These are phyloP conservation scores for Salvia rosmarinus DNA, from an alignment of 257 asterid genomes.

Conservation along the genomic window DNA sequence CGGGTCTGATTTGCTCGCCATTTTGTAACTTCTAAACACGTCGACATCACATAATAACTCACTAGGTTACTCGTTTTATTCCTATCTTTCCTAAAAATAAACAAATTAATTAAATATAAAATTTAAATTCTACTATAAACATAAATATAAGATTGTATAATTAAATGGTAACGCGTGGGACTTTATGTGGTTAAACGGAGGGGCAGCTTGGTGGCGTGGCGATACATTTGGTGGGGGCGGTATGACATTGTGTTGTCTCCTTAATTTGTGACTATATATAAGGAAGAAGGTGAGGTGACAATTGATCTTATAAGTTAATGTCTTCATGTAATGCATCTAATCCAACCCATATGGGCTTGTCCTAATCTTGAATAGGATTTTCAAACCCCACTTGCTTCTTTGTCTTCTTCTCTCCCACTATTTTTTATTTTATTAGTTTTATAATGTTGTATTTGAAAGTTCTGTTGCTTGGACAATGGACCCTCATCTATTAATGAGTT, in stretches of 20 bases:
- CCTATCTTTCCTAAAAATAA: too few species aligned
- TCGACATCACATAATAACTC: neutral
- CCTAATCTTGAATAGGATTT: constrained; percentile 29
- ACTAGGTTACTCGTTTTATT: constrained; percentile 1
- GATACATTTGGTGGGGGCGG: too few species aligned
- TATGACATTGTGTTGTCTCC: constrained; percentile 34
- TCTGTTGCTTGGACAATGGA: constrained; percentile 31
- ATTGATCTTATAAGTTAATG: constrained; percentile 38
- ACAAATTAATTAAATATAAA: too few species aligned
- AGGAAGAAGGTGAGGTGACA: constrained; percentile 23
- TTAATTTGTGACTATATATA: constrained; percentile 8
- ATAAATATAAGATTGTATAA: neutral
- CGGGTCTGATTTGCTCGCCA: too few species aligned
- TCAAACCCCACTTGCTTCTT: constrained; percentile 29
- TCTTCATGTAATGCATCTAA: constrained; percentile 41
- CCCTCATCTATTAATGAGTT: constrained; percentile 22
- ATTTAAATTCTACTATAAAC: neutral
- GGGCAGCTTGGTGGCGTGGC: too few species aligned
- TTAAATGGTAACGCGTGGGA: neutral
- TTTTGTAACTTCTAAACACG: too few species aligned
- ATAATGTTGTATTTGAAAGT: too few species aligned
- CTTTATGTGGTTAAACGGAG: neutral
- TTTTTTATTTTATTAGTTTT: neutral
- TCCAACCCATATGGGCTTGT: constrained; percentile 38
- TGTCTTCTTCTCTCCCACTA: constrained; percentile 15